These are phyloP conservation scores for Metschnikowia koreensis DNA, from an alignment of 805 yeast genomes.

Conservation along the genomic window DNA sequence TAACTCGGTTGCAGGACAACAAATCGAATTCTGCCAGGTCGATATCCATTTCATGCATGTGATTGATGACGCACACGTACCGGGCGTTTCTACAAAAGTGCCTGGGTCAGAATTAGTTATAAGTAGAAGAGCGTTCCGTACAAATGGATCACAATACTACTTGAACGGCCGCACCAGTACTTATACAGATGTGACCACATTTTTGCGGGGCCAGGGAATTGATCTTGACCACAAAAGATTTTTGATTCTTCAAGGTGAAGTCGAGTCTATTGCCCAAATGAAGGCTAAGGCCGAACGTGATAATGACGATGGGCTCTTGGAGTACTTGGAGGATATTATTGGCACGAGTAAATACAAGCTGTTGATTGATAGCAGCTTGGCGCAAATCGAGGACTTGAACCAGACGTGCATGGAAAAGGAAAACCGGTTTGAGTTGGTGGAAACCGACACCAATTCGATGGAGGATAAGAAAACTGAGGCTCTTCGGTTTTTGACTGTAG, in stretches of 20 bases:
- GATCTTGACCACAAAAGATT: constrained; percentile 95
- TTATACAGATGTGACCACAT: constrained; percentile 73
- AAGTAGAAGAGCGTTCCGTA: constrained; percentile 74
- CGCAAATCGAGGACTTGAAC: constrained; percentile 68
- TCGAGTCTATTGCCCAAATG: constrained; percentile 98
- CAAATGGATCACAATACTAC: constrained; percentile 75
- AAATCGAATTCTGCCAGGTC: constrained; percentile 75
- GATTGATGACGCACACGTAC: constrained; percentile 47
- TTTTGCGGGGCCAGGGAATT: constrained; percentile 78
- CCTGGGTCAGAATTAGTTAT: constrained; percentile 64
- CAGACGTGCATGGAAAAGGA: constrained; percentile 81
- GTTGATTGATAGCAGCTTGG: constrained; percentile 62
- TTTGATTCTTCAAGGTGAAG: constrained; percentile 95
- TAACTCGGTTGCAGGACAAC: constrained; percentile 65
- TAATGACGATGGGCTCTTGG: constrained; percentile 89
- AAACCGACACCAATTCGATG: constrained; percentile 61
- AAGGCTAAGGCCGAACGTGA: constrained; percentile 93
- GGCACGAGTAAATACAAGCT: constrained; percentile 87
- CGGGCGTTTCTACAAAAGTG: constrained; percentile 37
- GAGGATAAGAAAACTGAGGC: constrained; percentile 75
- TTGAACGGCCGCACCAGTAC: constrained; percentile 68
- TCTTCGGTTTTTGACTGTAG: constrained; percentile 58
- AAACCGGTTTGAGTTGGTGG: constrained; percentile 73
- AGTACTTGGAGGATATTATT: constrained; percentile 93
- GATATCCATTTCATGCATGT: constrained; percentile 86